Percentiles rank a stretch among this genome's conserved stretches.
Evolutionary conservation across 495 filamentous ascomycete genomes (phyloP).

Genomic region (Aspergillus asperescens): DNA sequence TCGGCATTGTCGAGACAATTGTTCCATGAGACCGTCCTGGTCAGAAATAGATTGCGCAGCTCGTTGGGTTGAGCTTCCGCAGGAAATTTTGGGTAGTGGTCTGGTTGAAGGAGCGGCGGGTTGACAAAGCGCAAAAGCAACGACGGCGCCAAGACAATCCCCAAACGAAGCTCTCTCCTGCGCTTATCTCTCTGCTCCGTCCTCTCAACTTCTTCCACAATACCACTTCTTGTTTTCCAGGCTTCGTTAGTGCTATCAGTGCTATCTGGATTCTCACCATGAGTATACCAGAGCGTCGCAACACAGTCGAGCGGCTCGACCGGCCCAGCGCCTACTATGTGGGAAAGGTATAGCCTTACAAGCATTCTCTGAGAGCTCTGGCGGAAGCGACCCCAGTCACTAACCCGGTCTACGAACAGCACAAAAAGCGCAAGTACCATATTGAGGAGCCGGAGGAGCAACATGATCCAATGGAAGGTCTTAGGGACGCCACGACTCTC

Average conservation of each 20-base stretch:
- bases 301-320: conserved; percentile 82
- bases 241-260: neutral
- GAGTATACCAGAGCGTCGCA: conserved; percentile 19
- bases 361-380: conserved; percentile 15
- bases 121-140: conserved; percentile 6
- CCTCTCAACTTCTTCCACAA: neutral
- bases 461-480: conserved; percentile 60
- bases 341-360: conserved; percentile 53
- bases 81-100: conserved; percentile 10
- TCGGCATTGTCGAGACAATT: conserved; percentile 56
- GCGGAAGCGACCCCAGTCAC: conserved; percentile 5
- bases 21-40: conserved; percentile 1
- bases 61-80: neutral
- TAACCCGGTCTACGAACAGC: conserved; percentile 39
- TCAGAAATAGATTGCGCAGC: neutral
- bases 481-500: conserved; percentile 85
- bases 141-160: conserved; percentile 13
- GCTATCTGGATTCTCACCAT: conserved; percentile 7
- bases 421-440: conserved; percentile 60
- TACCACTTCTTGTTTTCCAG: neutral
- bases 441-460: conserved; percentile 54
- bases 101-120: neutral
- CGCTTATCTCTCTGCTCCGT: conserved; percentile 2
- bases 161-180: conserved; percentile 9
- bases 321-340: conserved; percentile 84